These are phyloP conservation scores for Dryas integrifolia DNA, from an alignment of 331 rosid genomes.

Conservation along the genomic window DNA sequence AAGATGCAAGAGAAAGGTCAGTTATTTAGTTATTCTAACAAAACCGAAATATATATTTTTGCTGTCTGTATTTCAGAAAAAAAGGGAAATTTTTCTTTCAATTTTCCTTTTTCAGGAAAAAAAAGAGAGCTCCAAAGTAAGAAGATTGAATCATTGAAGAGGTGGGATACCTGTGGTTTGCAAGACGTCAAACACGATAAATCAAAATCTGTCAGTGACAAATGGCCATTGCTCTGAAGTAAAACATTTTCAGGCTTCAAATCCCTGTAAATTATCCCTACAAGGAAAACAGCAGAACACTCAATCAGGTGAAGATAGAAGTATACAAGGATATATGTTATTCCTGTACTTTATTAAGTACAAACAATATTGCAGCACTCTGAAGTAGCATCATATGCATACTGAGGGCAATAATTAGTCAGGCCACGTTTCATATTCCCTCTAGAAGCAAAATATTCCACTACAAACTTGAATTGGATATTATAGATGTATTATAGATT, in stretches of 20 bases:
- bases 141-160: neutral
- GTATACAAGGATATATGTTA: neutral
- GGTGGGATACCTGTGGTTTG: slow-evolving; percentile 73
- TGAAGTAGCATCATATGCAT: no score
- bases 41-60: no score
- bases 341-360: no score
- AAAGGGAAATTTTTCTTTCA: neutral
- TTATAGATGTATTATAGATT: neutral
- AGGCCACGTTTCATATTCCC: no score
- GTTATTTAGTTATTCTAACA: neutral
- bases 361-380: no score
- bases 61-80: neutral
- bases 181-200: slow-evolving; percentile 85
- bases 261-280: slow-evolving; percentile 94
- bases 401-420: no score
- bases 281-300: slow-evolving; percentile 5
- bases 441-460: no score
- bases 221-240: slow-evolving; percentile 75
- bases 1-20: neutral
- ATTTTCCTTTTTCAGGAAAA: neutral
- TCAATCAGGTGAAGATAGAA: slow-evolving; percentile 5
- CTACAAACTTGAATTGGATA: no score
- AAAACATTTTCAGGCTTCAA: slow-evolving; percentile 95
- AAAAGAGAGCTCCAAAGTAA: neutral
- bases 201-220: slow-evolving; percentile 86